Conservation (phyloP, 495 filamentous ascomycete species). For the Aspergillus conjunctus region DNA sequence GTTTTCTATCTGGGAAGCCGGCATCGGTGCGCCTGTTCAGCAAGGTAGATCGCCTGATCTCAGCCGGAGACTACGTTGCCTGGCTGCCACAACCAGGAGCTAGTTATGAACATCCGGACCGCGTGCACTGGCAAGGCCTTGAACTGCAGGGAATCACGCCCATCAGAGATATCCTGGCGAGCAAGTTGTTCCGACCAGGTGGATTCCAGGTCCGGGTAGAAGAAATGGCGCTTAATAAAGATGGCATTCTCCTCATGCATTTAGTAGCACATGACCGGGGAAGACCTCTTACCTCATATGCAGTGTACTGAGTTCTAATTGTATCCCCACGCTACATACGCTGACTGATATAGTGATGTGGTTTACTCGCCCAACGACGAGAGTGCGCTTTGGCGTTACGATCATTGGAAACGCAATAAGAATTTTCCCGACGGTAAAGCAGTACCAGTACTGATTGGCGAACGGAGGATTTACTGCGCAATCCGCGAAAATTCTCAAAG, state of each 20-base stretch:
- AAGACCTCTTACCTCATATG: background rate
- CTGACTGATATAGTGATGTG: background rate
- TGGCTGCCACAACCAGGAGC: background rate
- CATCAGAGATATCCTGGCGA: background rate
- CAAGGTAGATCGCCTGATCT: background rate
- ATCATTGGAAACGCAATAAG: background rate
- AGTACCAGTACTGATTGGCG: background rate
- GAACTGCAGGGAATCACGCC: background rate
- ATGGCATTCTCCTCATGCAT: background rate
- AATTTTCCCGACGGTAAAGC: background rate
- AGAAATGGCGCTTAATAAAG: background rate
- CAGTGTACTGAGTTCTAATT: background rate
- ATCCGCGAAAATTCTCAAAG: background rate
- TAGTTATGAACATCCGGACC: background rate
- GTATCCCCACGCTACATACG: background rate
- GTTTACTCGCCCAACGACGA: background rate
- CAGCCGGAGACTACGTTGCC: background rate
- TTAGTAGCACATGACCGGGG: background rate
- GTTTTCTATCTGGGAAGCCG: background rate
- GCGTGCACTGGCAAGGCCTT: conserved; percentile 3
- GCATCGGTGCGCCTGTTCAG: background rate
- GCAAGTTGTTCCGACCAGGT: background rate
- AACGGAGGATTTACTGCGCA: background rate
- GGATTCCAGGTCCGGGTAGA: background rate
- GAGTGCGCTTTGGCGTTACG: background rate